Conservation (phyloP, 2,329 filamentous ascomycete genomes). For the Beauveria sp. region DNA sequence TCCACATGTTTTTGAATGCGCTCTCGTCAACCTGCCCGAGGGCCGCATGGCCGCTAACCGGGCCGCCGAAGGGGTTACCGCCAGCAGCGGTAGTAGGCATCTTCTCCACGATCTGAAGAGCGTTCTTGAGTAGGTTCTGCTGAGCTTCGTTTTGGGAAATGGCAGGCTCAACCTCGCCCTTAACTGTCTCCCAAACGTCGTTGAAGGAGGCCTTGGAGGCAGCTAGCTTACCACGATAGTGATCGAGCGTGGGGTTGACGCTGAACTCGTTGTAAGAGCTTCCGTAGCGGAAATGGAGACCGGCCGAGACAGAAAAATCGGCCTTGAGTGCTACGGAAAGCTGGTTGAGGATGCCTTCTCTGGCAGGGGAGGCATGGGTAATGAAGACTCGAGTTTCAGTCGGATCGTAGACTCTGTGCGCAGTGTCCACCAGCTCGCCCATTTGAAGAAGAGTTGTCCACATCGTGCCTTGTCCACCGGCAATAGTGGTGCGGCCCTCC, state of each 20-base stretch:
- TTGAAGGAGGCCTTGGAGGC: conserved; percentile 98
- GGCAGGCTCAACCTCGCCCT: conserved; percentile 87
- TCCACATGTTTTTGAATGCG: conserved; percentile 99
- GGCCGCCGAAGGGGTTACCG: conserved; percentile 92
- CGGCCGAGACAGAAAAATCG: conserved; percentile 95
- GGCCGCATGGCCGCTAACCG: conserved; percentile 60
- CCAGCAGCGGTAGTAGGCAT: conserved; percentile 95
- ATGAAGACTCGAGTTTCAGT: conserved; percentile 95
- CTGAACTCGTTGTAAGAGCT: conserved; percentile 99
- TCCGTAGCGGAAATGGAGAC: conserved; percentile 95
- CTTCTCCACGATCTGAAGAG: conserved; percentile 89
- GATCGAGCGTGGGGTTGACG: conserved; percentile 94
- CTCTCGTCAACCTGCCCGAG: conserved; percentile 94
- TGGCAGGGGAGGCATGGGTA: conserved; percentile 91
- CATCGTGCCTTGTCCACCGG: conserved; percentile 97
- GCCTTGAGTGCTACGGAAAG: conserved; percentile 95
- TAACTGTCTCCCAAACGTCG: conserved; percentile 98
- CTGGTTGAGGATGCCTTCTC: conserved; percentile 94
- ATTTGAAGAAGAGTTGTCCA: conserved; percentile 98
- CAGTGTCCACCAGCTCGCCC: conserved; percentile 95
- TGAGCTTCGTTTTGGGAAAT: conserved; percentile 91
- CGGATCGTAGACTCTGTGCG: conserved; percentile 95
- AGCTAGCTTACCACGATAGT: conserved; percentile 96
- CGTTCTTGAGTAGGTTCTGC: conserved; percentile 84
- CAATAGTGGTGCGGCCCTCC: conserved; percentile 94